Evolutionary conservation across 176 grass and related monocot species (phyloP), one percentile per base, ranked within the genome.

Genomic region (Saccharum officinarum): DNA sequence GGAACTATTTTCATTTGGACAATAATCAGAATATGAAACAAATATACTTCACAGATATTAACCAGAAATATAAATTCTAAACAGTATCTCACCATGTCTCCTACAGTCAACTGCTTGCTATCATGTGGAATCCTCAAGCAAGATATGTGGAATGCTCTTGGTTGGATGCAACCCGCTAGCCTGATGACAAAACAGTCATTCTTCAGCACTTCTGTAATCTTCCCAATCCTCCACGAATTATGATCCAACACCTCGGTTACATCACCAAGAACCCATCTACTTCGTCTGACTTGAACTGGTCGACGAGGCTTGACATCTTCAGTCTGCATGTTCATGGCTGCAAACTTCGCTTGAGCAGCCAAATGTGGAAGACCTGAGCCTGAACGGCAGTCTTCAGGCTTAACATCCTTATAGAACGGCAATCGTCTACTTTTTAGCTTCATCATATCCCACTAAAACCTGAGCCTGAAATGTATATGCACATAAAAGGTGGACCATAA

Each of bases 211-310:
- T 84, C 85, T 28, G 69, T 65, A 67, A 92, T 83, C 31, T 89
- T 92, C 1, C 86, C 90, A 67, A 80, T 37, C 63, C 63, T 92
- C 87, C 90, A 92, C 2, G 55, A 86, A 22, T 76, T 50, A 23
- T 65, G 50, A 75, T 92, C 80, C 16, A 92, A 73, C 70, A 86
- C 83, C 68, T 92, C 90, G 11, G 84, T 61, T 38, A 84, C 10
- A 8, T 92, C 90, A 66, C 87, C 87, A 80, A 84, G 68, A 77
- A 74, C 57, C 90, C 90, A 92, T 84, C 59, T 55, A 17, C 66
- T 50, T 45, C 71, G 76, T 31, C 16, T 40, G 41, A 63, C 12
- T 31, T 80, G 50, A 70, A 71, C 63, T n/a, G 69, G 70, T 76
- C 33, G 75, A 79, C 34, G 45, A 44, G 70, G 26, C 61, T 76